Percentiles rank a stretch among this genome's conserved stretches.
Conservation (phyloP, 495 filamentous ascomycete genomes). For the Talaromyces nanjingensis region DNA sequence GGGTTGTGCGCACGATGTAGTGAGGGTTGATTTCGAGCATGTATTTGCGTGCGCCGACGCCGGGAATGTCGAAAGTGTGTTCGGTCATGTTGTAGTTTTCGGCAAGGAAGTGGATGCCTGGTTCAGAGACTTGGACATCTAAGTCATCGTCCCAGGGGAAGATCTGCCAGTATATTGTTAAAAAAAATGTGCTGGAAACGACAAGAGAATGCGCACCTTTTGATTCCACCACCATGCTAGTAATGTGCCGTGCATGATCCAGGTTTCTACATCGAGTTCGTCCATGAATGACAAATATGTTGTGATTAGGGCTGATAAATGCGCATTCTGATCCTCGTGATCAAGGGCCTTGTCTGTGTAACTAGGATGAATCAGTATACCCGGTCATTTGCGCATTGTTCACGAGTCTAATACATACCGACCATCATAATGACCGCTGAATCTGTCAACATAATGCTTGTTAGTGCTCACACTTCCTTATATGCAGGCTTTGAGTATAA, state of each 20-base stretch:
- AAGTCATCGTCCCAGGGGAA: slow-evolving; percentile 60
- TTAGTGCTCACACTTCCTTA: too few species aligned
- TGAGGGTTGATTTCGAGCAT: slow-evolving; percentile 56
- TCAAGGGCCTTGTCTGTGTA: slow-evolving; percentile 41
- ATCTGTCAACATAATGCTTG: slow-evolving; percentile 28
- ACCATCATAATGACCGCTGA: slow-evolving; percentile 57
- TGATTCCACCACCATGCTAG: slow-evolving; percentile 61
- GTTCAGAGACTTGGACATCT: slow-evolving; percentile 52
- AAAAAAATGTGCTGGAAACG: not conserved
- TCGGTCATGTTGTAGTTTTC: slow-evolving; percentile 59
- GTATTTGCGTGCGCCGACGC: slow-evolving; percentile 38
- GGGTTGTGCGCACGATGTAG: slow-evolving; percentile 38
- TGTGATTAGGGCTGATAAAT: slow-evolving; percentile 45
- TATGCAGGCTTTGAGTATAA: too few species aligned
- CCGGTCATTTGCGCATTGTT: not conserved
- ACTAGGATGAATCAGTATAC: slow-evolving; percentile 19
- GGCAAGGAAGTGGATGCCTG: slow-evolving; percentile 49
- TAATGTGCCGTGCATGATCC: slow-evolving; percentile 58
- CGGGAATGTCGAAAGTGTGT: slow-evolving; percentile 42
- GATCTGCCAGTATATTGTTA: slow-evolving; percentile 25
- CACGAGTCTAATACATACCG: slow-evolving; percentile 29
- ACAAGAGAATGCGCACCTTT: slow-evolving; percentile 23
- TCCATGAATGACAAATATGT: slow-evolving; percentile 51
- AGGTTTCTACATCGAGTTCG: slow-evolving; percentile 50
- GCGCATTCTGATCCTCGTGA: slow-evolving; percentile 37